Evolutionary conservation across 2,329 filamentous ascomycete species (phyloP), one percentile per base, ranked within the genome.

Genomic region (Westerdykella sp.): DNA sequence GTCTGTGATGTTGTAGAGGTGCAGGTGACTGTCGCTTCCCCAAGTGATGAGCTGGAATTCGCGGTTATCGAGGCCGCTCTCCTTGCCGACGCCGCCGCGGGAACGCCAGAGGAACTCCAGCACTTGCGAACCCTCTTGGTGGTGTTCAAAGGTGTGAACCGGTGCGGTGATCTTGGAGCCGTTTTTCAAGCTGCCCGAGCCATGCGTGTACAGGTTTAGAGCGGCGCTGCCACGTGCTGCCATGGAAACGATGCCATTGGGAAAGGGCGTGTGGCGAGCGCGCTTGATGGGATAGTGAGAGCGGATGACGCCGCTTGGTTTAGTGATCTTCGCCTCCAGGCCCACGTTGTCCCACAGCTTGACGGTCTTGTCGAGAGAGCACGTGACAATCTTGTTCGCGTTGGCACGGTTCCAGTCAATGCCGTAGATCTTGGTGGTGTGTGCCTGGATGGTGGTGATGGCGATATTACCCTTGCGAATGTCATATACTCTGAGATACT

Each of bases 31-130:
- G 63, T 96, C 91, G 39, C 86, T 83, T 21, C 89, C 89, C 90
- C 90, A 96, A 0, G 90, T 90, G 0, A 96, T 87, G 14, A 96
- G 74, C 64, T 96, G 90, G 50, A 95, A 96, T 41, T 96, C 90
- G 55, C 91, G 80, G 48, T 89, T 74, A 56, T 96, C 90, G 37
- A 84, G 69, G n/a, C 78, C 77, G n/a, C 78, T 77, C 42, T 87
- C 79, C 13, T 80, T 77, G 14, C 78, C 77, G 15, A 74, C 73
- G 31, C 54, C 56, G 7, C 90, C 90, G 43, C 90, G 80, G 38
- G 80, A 79, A 62, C 90, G 79, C 90, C 90, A 96, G 10, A 96
- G 70, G 48, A 96, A 96, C 56, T 96, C 90, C 59, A 93, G 95
- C 23, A 87, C 88, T 59, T 90, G 75, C 10, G 54, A 45, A 34